phyloP scores from a whole-genome alignment of 2,329 filamentous ascomycete species.

The Eutypa lata region DNA sequence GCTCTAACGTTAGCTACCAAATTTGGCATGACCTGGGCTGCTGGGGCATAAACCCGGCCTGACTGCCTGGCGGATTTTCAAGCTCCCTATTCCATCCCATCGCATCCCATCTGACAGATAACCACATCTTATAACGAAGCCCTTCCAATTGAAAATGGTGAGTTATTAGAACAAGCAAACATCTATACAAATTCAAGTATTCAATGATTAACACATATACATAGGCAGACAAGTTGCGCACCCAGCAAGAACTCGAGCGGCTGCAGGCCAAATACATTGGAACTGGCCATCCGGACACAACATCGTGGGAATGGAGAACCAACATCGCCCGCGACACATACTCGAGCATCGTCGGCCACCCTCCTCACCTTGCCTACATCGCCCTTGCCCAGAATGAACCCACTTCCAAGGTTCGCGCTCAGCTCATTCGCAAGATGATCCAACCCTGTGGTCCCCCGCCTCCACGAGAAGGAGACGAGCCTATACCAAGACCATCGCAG shows the following conservation, averaged over 20 bases:
- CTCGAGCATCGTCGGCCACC: slow-evolving; percentile 84
- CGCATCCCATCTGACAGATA: too few species aligned
- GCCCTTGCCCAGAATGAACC: slow-evolving; percentile 84
- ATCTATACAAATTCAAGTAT: too few species aligned
- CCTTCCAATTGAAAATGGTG: too few species aligned
- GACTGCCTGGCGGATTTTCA: too few species aligned
- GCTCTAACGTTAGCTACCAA: too few species aligned
- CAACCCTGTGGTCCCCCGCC: slow-evolving; percentile 60
- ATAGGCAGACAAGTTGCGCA: slow-evolving; percentile 94
- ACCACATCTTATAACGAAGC: too few species aligned
- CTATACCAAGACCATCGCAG: slow-evolving; percentile 8
- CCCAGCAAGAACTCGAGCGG: slow-evolving; percentile 94
- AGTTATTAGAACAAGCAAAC: too few species aligned
- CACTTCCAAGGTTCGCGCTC: slow-evolving; percentile 72
- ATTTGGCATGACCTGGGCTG: too few species aligned
- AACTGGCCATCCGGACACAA: slow-evolving; percentile 94
- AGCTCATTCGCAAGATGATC: slow-evolving; percentile 79
- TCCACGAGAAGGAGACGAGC: slow-evolving; percentile 47
- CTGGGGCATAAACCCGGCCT: too few species aligned
- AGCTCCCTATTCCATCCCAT: too few species aligned
- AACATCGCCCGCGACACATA: slow-evolving; percentile 95
- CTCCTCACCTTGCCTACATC: slow-evolving; percentile 84
- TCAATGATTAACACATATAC: not conserved
- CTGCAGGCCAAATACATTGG: slow-evolving; percentile 95
- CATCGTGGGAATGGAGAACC: slow-evolving; percentile 94